Base-by-base conservation (phyloP, 208 protist species). In the Acanthamoeba lenticulata region DNA sequence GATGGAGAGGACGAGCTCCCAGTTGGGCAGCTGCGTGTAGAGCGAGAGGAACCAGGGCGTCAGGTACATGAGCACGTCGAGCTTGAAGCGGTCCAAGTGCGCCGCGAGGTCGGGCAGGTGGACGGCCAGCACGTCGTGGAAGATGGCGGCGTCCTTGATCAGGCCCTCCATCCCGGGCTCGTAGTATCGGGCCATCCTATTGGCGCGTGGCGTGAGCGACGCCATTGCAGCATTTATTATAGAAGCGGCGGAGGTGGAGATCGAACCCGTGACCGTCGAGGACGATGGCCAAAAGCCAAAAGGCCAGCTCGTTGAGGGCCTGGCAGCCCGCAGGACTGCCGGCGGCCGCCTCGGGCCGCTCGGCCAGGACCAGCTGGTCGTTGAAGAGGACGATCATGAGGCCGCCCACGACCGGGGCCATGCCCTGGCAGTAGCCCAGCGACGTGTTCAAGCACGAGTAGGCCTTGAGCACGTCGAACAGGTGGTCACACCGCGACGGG, bases 1-100 rank as follows among this genome's bases (percentile, higher is more conserved):
- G 36, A 83, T 83, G 40, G 42, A 11, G 42, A 83, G 72, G 40
- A 83, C 72, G 42, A 83, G 72, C 72, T 83, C 72, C 72, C 72
- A 83, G 72, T 83, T 83, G 40, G 72, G 72, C 36, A 83, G 36
- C 6, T 83, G 72, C 9, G 72, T 83, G 72, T 83, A 83, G 27
- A 83, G 21, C 5, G 72, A 83, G 11, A 83, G 72, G 72, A 83
- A 83, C 72, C 72, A 83, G 27, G 72, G 72, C 34, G 72, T 83
- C 42, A 83, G 45, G 42, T 83, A 83, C 72, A 83, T 83, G 27
- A 83, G 42, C 72, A 52, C 42, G 42, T 83, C 72, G 19, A 83
- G 40, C 29, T 49, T 45, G 72, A 52, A n/a, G 38, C 19, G 19
- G 42, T 83, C 72, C 38, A 83, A 49, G 72, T 83, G 72, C 24